Conservation (phyloP, 345 rosid genomes). For the Eutrema japonicum region DNA sequence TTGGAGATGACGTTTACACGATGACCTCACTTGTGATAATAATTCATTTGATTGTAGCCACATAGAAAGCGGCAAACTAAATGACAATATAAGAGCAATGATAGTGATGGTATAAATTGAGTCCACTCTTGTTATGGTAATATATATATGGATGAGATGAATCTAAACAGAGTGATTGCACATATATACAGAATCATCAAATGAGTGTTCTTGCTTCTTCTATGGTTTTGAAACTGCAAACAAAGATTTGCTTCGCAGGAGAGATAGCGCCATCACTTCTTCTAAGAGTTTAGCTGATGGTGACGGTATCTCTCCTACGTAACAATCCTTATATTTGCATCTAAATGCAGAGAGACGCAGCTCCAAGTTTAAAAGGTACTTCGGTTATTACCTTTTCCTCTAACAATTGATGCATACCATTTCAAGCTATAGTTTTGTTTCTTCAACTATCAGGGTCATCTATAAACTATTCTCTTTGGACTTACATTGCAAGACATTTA, state of each 20-base stretch:
- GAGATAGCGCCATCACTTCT: slow-evolving; percentile 55
- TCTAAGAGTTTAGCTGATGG: slow-evolving; percentile 30
- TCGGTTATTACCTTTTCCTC: neutral
- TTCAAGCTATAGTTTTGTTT: neutral
- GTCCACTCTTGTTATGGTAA: slow-evolving; percentile 14
- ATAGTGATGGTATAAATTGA: slow-evolving; percentile 1
- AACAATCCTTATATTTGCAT: slow-evolving; percentile 48
- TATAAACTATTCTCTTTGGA: neutral
- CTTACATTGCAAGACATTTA: neutral
- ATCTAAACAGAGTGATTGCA: slow-evolving; percentile 11
- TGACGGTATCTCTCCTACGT: slow-evolving; percentile 51
- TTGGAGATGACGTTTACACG: slow-evolving; percentile 17
- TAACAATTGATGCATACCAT: neutral
- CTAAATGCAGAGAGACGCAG: neutral
- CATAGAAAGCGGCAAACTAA: slow-evolving; percentile 38
- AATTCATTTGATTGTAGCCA: slow-evolving; percentile 37
- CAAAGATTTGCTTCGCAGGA: slow-evolving; percentile 55
- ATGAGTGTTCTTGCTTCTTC: slow-evolving; percentile 25
- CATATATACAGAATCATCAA: slow-evolving; percentile 11
- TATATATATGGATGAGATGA: slow-evolving; percentile 13
- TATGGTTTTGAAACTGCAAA: slow-evolving; percentile 23
- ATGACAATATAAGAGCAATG: slow-evolving; percentile 25
- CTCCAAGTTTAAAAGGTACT: neutral
- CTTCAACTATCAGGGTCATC: neutral
- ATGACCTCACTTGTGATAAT: slow-evolving; percentile 29